Conservation (phyloP, 176 grass and related monocot species). For the Raddia distichophylla region DNA sequence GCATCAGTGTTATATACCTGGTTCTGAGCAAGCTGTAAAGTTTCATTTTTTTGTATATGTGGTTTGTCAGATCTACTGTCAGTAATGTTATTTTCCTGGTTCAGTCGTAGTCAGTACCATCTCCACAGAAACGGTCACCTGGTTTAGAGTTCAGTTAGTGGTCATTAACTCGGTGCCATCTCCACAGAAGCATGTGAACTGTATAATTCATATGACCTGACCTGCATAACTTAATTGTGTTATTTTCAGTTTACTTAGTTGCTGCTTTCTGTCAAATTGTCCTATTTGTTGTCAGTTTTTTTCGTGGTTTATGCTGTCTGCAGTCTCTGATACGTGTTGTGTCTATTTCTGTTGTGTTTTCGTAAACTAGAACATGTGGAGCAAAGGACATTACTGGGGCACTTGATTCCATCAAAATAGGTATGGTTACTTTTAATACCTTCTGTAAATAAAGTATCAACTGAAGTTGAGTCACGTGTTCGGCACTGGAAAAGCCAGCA, state of each 20-base stretch:
- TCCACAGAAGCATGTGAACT: conserved; percentile 43
- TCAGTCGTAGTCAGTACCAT: not conserved
- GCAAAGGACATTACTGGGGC: conserved; percentile 47
- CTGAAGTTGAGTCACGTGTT: conserved; percentile 26
- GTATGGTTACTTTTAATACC: conserved; percentile 56
- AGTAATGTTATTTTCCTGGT: not conserved
- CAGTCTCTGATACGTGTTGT: conserved; percentile 59
- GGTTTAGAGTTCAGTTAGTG: too few relatives aligned
- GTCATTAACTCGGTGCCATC: not conserved
- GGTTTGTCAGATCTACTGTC: too few relatives aligned
- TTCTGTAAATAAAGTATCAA: conserved; percentile 35
- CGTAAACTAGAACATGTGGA: conserved; percentile 61
- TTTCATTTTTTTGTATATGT: too few relatives aligned
- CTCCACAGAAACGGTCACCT: conserved; percentile 38
- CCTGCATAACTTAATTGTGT: not conserved
- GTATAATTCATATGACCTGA: not conserved
- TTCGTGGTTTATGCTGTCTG: conserved; percentile 39
- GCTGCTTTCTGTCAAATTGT: conserved; percentile 31
- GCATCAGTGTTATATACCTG: not conserved
- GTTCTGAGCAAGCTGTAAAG: too few relatives aligned
- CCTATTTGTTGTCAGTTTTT: conserved; percentile 35
- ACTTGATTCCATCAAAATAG: conserved; percentile 53
- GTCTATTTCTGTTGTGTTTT: conserved; percentile 54
- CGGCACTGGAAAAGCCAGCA: not conserved
- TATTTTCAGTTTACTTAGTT: not conserved